These are phyloP conservation scores for Beauveria australis DNA, from an alignment of 2,329 filamentous ascomycete genomes.

Conservation along the genomic window DNA sequence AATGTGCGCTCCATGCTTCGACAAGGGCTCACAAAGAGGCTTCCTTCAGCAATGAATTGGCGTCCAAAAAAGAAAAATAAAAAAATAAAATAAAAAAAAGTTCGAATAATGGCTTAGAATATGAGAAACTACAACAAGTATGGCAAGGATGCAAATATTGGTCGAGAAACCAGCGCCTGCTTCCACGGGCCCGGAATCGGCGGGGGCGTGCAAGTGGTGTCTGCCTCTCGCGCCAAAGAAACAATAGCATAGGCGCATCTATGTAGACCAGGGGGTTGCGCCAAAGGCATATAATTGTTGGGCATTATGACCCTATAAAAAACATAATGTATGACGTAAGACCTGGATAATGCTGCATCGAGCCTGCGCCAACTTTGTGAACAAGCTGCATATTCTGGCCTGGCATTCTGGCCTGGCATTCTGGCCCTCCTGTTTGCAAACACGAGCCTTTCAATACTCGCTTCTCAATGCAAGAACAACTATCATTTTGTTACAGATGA, in stretches of 20 bases:
- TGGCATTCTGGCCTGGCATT: not conserved
- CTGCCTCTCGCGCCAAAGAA: not conserved
- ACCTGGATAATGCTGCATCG: not conserved
- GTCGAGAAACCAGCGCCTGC: not conserved
- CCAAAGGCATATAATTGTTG: not conserved
- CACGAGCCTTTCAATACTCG: accelerated
- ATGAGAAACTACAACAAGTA: not conserved
- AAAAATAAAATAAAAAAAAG: no score
- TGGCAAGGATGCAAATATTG: not conserved
- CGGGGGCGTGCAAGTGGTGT: not conserved
- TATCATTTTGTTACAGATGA: not conserved
- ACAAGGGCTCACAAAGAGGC: not conserved
- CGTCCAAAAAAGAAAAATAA: no score
- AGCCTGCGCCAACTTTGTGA: not conserved
- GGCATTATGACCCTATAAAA: no score
- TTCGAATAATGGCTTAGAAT: not conserved
- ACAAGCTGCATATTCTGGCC: not conserved
- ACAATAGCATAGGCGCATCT: not conserved
- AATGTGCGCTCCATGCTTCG: not conserved
- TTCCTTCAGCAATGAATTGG: no score
- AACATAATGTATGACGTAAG: not conserved
- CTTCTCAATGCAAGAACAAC: not conserved
- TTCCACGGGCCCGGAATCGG: not conserved
- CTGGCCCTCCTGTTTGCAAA: not conserved
- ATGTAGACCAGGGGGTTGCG: not conserved